A percentile compares a stretch with the other conserved stretches of the same genome.
Conservation (phyloP, 176 grass and related monocot species). For the Elaeis guineensis region DNA sequence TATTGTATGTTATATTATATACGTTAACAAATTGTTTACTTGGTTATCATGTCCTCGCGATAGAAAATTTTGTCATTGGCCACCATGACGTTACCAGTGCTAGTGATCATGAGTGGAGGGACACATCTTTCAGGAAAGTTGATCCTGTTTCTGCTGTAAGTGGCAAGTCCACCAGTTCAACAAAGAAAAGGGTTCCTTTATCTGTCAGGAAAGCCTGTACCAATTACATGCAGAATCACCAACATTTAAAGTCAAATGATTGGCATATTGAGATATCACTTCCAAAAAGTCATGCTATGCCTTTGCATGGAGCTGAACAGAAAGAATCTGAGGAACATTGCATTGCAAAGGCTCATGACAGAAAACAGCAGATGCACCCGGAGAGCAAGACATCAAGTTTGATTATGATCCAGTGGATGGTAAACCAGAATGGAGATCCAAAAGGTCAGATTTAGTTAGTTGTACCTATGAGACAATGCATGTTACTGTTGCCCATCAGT, state of each 20-base stretch:
- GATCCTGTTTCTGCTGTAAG: slow-evolving; percentile 48
- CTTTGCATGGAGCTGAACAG: slow-evolving; percentile 23
- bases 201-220: slow-evolving; percentile 49
- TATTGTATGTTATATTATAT: too few relatives aligned
- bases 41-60: slow-evolving; percentile 7
- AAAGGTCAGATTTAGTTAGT: slow-evolving; percentile 59
- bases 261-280: slow-evolving; percentile 89
- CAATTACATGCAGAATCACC: slow-evolving; percentile 40
- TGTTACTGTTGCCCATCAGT: slow-evolving; percentile 34
- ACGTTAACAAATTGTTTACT: neutral
- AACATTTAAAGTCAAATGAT: slow-evolving; percentile 36
- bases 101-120: slow-evolving; percentile 57
- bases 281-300: slow-evolving; percentile 50
- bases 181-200: slow-evolving; percentile 61
- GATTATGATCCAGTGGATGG: slow-evolving; percentile 36
- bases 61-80: slow-evolving; percentile 77
- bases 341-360: slow-evolving; percentile 39
- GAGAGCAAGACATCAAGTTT: slow-evolving; percentile 38
- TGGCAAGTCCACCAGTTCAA: slow-evolving; percentile 43
- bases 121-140: slow-evolving; percentile 60
- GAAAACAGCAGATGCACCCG: slow-evolving; percentile 24
- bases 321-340: slow-evolving; percentile 18
- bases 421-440: slow-evolving; percentile 36
- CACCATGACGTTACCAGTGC: slow-evolving; percentile 57
- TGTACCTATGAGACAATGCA: slow-evolving; percentile 72